These are phyloP conservation scores for Asterochloris sp. DNA, from an alignment of 139 green algal species.

Conservation along the genomic window DNA sequence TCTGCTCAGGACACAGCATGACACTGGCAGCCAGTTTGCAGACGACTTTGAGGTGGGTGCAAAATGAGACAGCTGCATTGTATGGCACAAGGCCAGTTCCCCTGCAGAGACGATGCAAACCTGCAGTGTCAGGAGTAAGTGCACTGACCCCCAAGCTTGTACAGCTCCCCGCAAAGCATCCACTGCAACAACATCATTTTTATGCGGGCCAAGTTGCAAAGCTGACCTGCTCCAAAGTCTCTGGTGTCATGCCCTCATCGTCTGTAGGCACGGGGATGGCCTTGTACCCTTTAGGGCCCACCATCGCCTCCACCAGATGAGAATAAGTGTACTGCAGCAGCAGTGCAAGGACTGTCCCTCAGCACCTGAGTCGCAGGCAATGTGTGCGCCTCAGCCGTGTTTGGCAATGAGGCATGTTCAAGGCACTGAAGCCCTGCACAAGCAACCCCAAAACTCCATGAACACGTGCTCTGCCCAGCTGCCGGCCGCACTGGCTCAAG, in stretches of 20 bases:
- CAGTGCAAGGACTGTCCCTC: neutral
- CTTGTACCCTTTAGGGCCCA: constrained; percentile 45
- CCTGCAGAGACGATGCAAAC: neutral
- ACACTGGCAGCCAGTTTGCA: too few relatives aligned
- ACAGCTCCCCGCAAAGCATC: neutral
- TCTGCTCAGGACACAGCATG: too few relatives aligned
- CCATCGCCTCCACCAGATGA: constrained; percentile 52
- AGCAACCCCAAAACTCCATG: too few relatives aligned
- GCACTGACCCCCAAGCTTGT: neutral
- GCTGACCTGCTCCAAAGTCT: constrained; percentile 29
- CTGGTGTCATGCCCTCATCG: constrained; percentile 52
- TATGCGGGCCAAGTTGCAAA: neutral
- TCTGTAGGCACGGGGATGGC: constrained; percentile 48
- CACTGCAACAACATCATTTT: neutral
- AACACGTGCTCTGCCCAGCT: too few relatives aligned
- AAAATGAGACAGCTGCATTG: too few relatives aligned
- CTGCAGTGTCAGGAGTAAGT: neutral
- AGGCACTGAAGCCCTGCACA: too few relatives aligned
- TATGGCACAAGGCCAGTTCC: too few relatives aligned
- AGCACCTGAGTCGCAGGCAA: too few relatives aligned
- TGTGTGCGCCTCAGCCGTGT: too few relatives aligned
- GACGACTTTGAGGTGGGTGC: too few relatives aligned
- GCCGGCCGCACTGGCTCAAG: too few relatives aligned
- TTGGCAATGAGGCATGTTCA: too few relatives aligned
- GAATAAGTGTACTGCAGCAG: constrained; percentile 55